Conservation (phyloP, 805 yeast species). For the Wickerhamomyces sydowiorum region DNA sequence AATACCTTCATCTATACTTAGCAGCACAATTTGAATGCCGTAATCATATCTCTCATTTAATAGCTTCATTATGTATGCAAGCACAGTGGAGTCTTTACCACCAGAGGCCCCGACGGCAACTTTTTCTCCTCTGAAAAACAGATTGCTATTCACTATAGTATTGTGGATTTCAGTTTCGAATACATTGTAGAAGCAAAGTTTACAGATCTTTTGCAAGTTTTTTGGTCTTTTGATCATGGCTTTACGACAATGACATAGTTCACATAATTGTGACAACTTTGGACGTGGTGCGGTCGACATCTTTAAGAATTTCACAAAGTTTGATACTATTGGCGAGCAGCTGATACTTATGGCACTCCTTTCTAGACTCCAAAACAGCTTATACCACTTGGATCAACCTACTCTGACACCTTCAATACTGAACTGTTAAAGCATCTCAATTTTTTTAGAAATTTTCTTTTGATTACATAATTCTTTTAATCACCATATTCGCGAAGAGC, state of each 20-base stretch:
- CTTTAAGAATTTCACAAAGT: neutral
- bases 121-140: conserved; percentile 75
- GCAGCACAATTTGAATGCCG: conserved; percentile 75
- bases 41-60: conserved; percentile 85
- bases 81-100: conserved; percentile 95
- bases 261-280: conserved; percentile 54
- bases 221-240: conserved; percentile 92
- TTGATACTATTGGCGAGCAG: neutral
- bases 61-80: conserved; percentile 82
- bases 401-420: neutral
- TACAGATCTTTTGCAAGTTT: conserved; percentile 84
- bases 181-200: conserved; percentile 80
- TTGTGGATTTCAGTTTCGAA: conserved; percentile 95
- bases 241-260: conserved; percentile 73
- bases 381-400: too few species aligned
- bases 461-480: neutral
- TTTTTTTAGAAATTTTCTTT: neutral
- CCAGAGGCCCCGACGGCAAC: conserved; percentile 99
- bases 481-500: neutral
- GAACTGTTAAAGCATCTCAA: neutral
- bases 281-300: conserved; percentile 6
- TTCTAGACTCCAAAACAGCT: too few species aligned
- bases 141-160: conserved; percentile 64
- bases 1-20: conserved; percentile 95
- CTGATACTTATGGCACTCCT: neutral